Evolutionary conservation across 345 rosid species (phyloP), one percentile per base, ranked within the genome.

Genomic region (Citrus medica): DNA sequence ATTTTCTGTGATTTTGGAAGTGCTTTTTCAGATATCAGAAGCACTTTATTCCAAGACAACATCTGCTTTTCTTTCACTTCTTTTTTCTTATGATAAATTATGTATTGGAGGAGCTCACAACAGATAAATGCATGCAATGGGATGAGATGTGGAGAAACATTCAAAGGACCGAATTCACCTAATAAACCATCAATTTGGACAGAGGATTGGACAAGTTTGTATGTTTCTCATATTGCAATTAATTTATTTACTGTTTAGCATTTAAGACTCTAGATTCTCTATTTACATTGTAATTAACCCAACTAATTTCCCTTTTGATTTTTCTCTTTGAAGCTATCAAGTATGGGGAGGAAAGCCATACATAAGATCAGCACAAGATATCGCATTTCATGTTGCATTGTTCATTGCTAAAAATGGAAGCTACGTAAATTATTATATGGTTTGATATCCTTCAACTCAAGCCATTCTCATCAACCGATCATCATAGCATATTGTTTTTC

Each of bases 71-170:
- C 51, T 27, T 10, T 30, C 16, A 30, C 30, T 14, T 6, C 1
- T 32, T 65, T 65, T 22, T 38, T 32, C 9, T 6, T 33, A 10
- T 33, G 22, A 65, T 64, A 19, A 27, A 32, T 6, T 33, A 5
- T 67, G 14, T 17, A 22, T 56, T 53, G 51, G 51, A 46, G 42
- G 24, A 24, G 51, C 66, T 17, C 46, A 67, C 85, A 92, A 67
- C 85, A 94, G 98, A 90, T 94, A 30, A 91, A 94, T 66, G 74
- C 97, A 10, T 92, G 97, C 88, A 92, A 94, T 60, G 98, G 98
- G 35, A 84, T 85, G 81, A 79, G 88, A 59, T 92, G 98, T 28
- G 93, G 93, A 38, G 92, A 87, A 58, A 86, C 89, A 16, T 94
- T 90, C 82, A 51, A 79, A n/a, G 96, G 96, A 37, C 96, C 98